These are phyloP conservation scores for Crotalaria pallida DNA, from an alignment of 306 rosid genomes.

Conservation along the genomic window DNA sequence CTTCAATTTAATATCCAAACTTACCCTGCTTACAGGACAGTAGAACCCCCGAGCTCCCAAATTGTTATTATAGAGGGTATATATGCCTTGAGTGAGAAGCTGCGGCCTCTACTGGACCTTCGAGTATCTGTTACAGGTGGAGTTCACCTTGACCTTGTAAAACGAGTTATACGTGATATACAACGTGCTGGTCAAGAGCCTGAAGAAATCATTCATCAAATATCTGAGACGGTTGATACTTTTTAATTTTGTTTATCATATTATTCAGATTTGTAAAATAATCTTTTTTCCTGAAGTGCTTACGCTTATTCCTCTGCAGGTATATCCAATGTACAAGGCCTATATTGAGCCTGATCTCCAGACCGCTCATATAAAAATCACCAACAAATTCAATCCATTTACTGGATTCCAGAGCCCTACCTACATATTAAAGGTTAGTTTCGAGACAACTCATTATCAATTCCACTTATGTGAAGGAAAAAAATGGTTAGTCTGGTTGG, in stretches of 20 bases:
- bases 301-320: constrained; percentile 47
- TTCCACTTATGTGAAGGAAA: background rate
- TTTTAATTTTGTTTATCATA: constrained; percentile 18
- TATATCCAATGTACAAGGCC: constrained; percentile 99
- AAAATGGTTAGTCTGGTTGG: background rate
- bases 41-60: constrained; percentile 85
- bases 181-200: constrained; percentile 99
- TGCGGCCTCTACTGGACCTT: constrained; percentile 88
- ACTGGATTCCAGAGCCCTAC: constrained; percentile 96
- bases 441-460: background rate
- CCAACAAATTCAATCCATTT: constrained; percentile 93
- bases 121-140: constrained; percentile 97
- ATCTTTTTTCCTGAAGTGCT: constrained; percentile 22
- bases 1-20: constrained; percentile 7
- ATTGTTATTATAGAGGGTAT: constrained; percentile 95
- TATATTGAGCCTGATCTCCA: constrained; percentile 96
- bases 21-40: constrained; percentile 62
- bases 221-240: constrained; percentile 82
- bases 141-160: constrained; percentile 98
- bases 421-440: constrained; percentile 80
- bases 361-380: constrained; percentile 90
- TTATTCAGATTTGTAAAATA: background rate
- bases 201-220: constrained; percentile 98
- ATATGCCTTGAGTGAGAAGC: constrained; percentile 90
- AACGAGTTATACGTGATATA: constrained; percentile 91